Evolutionary conservation across 208 protist genomes (phyloP).

Genomic region (Borovskyia barvae): DNA sequence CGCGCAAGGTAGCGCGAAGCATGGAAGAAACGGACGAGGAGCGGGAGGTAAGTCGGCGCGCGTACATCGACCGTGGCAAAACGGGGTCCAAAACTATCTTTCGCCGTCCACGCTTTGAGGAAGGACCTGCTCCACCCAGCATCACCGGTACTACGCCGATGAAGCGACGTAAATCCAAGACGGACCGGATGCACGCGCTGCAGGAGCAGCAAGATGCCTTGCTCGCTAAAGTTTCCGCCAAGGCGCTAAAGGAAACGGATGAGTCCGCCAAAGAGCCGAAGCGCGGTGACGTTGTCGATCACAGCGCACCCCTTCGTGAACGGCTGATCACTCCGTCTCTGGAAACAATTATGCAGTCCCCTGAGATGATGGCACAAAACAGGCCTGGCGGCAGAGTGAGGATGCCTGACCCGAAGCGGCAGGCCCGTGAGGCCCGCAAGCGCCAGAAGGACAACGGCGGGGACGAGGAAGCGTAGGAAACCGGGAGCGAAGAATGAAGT

Average conservation of each 20-base stretch:
- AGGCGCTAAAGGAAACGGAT: conserved; percentile 33
- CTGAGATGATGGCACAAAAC: conserved; percentile 45
- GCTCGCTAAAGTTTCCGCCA: conserved; percentile 25
- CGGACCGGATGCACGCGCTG: conserved; percentile 67
- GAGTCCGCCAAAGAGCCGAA: conserved; percentile 20
- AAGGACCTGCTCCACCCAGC: conserved; percentile 6
- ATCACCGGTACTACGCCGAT: conserved; percentile 31
- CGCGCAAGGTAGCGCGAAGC: conserved; percentile 66
- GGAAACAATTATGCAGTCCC: conserved; percentile 56
- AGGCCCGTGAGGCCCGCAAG: conserved; percentile 60
- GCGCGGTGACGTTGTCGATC: conserved; percentile 54
- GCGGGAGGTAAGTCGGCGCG: conserved; percentile 72
- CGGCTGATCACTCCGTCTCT: conserved; percentile 42
- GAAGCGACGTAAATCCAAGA: conserved; percentile 53
- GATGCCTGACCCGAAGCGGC: conserved; percentile 54
- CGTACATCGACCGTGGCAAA: conserved; percentile 89
- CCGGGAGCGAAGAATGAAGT: not conserved
- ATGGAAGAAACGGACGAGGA: conserved; percentile 87
- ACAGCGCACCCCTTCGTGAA: conserved; percentile 53
- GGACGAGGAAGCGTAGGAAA: conserved; percentile 51
- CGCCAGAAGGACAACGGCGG: conserved; percentile 52
- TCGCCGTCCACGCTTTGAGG: conserved; percentile 53
- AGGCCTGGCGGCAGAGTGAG: conserved; percentile 28
- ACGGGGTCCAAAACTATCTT: conserved; percentile 76
- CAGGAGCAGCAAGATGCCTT: conserved; percentile 80